phyloP scores from a whole-genome alignment of 352 stramenopile genomes.

The Phytophthora rubi region DNA sequence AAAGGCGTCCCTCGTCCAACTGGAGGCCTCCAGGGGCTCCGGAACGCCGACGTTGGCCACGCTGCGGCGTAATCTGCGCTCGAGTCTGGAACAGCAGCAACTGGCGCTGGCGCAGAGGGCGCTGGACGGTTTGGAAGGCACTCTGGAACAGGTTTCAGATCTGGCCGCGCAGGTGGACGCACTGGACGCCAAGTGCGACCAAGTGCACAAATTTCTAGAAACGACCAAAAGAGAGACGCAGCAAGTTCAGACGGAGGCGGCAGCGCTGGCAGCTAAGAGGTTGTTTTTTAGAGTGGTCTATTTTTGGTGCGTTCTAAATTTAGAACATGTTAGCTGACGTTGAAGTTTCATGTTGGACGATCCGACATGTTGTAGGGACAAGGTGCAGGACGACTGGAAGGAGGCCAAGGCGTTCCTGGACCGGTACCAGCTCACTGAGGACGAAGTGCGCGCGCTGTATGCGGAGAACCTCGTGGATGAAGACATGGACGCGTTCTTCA shows the following conservation, averaged over 20 bases:
- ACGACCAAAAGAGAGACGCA: constrained; percentile 70
- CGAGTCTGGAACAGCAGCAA: constrained; percentile 61
- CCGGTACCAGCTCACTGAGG: constrained; percentile 72
- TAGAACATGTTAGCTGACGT: constrained; percentile 17
- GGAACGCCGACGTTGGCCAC: constrained; percentile 41
- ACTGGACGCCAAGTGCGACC: constrained; percentile 55
- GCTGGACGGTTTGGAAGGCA: constrained; percentile 49
- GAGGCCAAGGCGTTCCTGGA: constrained; percentile 66
- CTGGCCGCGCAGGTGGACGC: constrained; percentile 48
- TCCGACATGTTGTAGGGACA: constrained; percentile 32
- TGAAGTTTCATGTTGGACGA: constrained; percentile 10
- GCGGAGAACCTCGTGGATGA: constrained; percentile 42
- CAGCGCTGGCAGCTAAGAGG: constrained; percentile 49
- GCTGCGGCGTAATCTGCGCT: constrained; percentile 52
- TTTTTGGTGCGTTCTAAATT: constrained; percentile 7
- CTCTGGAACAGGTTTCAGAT: constrained; percentile 46
- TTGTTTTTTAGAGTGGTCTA: constrained; percentile 12
- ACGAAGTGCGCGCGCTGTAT: constrained; percentile 70
- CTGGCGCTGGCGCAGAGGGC: constrained; percentile 53
- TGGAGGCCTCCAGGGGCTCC: constrained; percentile 23
- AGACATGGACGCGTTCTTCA: constrained; percentile 70
- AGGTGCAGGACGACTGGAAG: constrained; percentile 55
- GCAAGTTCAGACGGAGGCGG: constrained; percentile 67
- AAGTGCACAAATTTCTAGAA: constrained; percentile 62
- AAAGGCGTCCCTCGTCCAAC: constrained; percentile 34